Percentiles rank a stretch among this genome's conserved stretches.
phyloP scores from a whole-genome alignment of 148 eudicot genomes.

The Chenopodium quinoa region DNA sequence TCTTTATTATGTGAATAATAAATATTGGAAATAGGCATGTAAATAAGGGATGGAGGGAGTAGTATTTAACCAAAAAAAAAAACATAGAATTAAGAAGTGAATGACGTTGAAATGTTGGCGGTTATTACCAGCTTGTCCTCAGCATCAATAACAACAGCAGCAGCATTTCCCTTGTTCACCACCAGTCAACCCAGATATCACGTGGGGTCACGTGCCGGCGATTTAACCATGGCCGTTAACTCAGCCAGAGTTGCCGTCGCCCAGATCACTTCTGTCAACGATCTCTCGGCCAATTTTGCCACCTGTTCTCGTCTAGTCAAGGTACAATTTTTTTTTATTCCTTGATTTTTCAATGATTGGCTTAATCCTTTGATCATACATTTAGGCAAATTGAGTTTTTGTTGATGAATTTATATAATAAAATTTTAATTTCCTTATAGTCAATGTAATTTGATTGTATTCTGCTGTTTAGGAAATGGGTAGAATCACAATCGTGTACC shows the following conservation, averaged over 20 bases:
- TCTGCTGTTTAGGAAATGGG: neutral
- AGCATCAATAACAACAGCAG: neutral
- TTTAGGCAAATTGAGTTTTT: no score
- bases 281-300: conserved; percentile 71
- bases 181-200: neutral
- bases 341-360: neutral
- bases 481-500: no score
- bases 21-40: no score
- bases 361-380: neutral
- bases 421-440: neutral
- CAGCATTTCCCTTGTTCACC: neutral
- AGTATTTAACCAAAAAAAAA: no score
- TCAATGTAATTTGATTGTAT: neutral
- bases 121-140: neutral
- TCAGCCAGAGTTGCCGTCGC: conserved; percentile 80
- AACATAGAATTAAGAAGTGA: no score
- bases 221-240: conserved; percentile 53
- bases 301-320: conserved; percentile 80
- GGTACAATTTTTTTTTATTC: conserved; percentile 28
- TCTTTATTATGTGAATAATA: no score
- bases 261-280: conserved; percentile 89
- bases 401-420: no score
- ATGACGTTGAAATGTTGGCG: neutral
- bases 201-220: conserved; percentile 28
- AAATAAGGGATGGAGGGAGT: no score